Conservation (phyloP, 805 yeast genomes). For the Metschnikowia cubensis region DNA sequence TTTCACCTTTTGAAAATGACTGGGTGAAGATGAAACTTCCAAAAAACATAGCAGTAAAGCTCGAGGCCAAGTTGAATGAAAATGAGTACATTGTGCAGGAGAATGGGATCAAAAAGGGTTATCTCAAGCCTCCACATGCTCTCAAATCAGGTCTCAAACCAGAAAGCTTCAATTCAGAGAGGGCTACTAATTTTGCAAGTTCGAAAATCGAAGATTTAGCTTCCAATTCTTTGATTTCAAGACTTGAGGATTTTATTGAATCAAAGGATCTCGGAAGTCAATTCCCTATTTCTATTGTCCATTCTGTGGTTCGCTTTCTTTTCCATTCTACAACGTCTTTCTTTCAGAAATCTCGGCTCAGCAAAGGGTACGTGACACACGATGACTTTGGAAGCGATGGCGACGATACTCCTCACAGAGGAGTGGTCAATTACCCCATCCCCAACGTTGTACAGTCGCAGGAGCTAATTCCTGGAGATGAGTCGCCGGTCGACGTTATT, state of each 20-base stretch:
- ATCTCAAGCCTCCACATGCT: background rate
- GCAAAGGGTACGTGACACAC: constrained; percentile 72
- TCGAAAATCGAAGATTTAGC: too few relatives aligned
- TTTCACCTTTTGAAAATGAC: constrained; percentile 77
- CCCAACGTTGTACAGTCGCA: constrained; percentile 76
- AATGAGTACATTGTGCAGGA: constrained; percentile 32
- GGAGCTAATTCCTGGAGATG: constrained; percentile 26
- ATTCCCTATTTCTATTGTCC: background rate
- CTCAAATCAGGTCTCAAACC: too few relatives aligned
- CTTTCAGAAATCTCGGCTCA: constrained; percentile 16
- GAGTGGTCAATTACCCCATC: constrained; percentile 53
- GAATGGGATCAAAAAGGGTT: background rate
- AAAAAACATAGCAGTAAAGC: constrained; percentile 47
- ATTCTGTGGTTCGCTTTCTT: background rate
- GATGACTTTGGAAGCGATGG: constrained; percentile 88
- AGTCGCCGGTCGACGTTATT: constrained; percentile 55
- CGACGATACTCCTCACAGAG: constrained; percentile 72
- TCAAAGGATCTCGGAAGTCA: too few relatives aligned
- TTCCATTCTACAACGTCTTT: background rate
- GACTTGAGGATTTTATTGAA: too few relatives aligned
- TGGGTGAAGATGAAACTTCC: constrained; percentile 73
- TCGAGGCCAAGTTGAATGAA: constrained; percentile 56
- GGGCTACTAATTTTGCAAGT: too few relatives aligned
- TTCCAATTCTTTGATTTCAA: too few relatives aligned
- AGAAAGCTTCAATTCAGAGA: too few relatives aligned